Conservation (phyloP, 2,329 filamentous ascomycete genomes). For the Colletotrichum magnum region DNA sequence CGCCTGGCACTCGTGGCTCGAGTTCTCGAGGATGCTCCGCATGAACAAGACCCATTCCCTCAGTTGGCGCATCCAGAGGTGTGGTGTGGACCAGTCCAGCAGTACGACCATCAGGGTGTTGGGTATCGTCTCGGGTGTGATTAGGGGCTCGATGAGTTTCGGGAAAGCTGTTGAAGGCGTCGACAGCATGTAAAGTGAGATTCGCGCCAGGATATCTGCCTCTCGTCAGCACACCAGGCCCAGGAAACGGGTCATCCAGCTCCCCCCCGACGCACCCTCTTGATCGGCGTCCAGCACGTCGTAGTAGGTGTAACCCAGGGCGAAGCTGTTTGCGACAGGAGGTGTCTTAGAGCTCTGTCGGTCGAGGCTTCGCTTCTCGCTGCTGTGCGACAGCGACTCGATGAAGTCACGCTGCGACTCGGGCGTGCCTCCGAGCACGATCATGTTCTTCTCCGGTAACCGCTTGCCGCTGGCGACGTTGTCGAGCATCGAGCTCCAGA, state of each 20-base stretch:
- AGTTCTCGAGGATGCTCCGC: slow-evolving; percentile 79
- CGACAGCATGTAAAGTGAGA: slow-evolving; percentile 91
- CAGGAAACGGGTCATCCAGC: not conserved
- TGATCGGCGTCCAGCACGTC: slow-evolving; percentile 95
- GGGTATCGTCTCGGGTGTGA: slow-evolving; percentile 86
- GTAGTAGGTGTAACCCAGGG: slow-evolving; percentile 94
- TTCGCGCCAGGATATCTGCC: slow-evolving; percentile 87
- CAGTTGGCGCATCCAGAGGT: slow-evolving; percentile 91
- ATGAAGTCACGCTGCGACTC: slow-evolving; percentile 90
- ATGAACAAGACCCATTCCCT: slow-evolving; percentile 91
- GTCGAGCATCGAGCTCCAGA: slow-evolving; percentile 96
- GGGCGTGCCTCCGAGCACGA: slow-evolving; percentile 86
- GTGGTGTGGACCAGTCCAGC: slow-evolving; percentile 96
- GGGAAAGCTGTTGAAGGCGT: slow-evolving; percentile 87
- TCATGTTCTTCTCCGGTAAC: slow-evolving; percentile 90
- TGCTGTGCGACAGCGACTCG: slow-evolving; percentile 71
- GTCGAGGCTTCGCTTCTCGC: slow-evolving; percentile 67
- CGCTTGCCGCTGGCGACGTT: slow-evolving; percentile 90
- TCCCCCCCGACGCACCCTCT: slow-evolving; percentile 74
- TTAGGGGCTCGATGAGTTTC: slow-evolving; percentile 84
- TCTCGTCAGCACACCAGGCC: slow-evolving; percentile 6
- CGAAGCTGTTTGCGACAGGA: slow-evolving; percentile 91
- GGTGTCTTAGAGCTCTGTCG: slow-evolving; percentile 73
- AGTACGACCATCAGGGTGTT: slow-evolving; percentile 91
- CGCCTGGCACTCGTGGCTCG: slow-evolving; percentile 82